These are phyloP conservation scores for Rosellinia necatrix DNA, from an alignment of 2,329 filamentous ascomycete genomes.

Conservation along the genomic window DNA sequence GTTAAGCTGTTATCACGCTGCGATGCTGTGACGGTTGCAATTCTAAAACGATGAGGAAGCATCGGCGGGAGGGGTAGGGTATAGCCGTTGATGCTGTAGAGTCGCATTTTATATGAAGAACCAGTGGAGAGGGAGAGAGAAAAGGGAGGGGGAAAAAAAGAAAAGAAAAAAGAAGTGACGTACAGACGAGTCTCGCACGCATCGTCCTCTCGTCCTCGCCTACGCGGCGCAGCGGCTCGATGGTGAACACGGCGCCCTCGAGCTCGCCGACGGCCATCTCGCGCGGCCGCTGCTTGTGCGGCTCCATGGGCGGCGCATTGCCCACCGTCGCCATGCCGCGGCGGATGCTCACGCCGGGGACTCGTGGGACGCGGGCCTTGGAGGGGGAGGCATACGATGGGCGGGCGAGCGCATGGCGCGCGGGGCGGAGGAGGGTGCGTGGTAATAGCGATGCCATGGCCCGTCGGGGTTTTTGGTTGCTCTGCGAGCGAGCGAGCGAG, in stretches of 20 bases:
- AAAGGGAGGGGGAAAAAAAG: neutral
- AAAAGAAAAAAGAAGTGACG: conserved; percentile 44
- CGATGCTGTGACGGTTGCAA: no score
- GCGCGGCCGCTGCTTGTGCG: conserved; percentile 30
- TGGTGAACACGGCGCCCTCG: conserved; percentile 81
- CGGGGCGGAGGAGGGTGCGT: conserved; percentile 31
- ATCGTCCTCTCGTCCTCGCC: conserved; percentile 86
- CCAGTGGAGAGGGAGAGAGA: neutral
- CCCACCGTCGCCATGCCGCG: conserved; percentile 30
- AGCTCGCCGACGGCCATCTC: conserved; percentile 87
- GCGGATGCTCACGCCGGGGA: conserved; percentile 23
- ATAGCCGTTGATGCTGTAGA: no score
- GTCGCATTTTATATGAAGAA: no score
- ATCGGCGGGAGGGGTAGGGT: no score
- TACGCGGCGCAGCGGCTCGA: conserved; percentile 83
- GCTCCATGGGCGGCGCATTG: conserved; percentile 39
- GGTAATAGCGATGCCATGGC: conserved; percentile 33
- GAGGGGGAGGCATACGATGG: conserved; percentile 2
- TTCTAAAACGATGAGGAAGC: no score
- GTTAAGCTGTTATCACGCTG: no score
- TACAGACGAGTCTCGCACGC: conserved; percentile 79
- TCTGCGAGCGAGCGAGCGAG: no score
- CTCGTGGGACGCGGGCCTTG: conserved; percentile 19
- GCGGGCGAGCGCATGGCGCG: conserved; percentile 21
- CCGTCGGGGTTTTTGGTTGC: neutral